Evolutionary conservation across 1,284 basidiomycete species (phyloP).

Genomic region (Porodaedalea pini): DNA sequence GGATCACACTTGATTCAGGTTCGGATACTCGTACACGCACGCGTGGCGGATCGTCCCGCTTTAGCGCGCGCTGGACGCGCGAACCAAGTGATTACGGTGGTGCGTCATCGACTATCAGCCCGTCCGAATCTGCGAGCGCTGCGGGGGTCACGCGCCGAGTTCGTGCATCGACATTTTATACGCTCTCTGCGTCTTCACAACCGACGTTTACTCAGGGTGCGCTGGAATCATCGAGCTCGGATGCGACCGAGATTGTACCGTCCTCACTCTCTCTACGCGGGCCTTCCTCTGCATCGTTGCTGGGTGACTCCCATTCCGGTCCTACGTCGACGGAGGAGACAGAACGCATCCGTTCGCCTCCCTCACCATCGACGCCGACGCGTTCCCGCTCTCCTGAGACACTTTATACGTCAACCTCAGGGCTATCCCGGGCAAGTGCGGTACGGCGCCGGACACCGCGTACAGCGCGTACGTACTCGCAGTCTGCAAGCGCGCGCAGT

Average conservation of each 20-base stretch:
- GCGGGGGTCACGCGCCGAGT: slow-evolving; percentile 30
- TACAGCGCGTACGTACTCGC: slow-evolving; percentile 39
- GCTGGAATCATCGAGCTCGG: slow-evolving; percentile 26
- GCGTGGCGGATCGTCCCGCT: slow-evolving; percentile 9
- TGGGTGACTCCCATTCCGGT: slow-evolving; percentile 54
- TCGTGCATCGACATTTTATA: slow-evolving; percentile 33
- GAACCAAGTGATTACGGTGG: slow-evolving; percentile 12
- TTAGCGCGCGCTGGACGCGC: slow-evolving; percentile 17
- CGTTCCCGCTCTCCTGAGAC: slow-evolving; percentile 17
- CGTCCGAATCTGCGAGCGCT: slow-evolving; percentile 21
- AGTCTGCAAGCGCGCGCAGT: slow-evolving; percentile 10
- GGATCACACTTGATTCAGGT: slow-evolving; percentile 8
- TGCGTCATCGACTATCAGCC: slow-evolving; percentile 3
- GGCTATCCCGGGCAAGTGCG: slow-evolving; percentile 54
- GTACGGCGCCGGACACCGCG: slow-evolving; percentile 51
- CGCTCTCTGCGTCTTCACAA: slow-evolving; percentile 29
- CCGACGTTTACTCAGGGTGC: slow-evolving; percentile 29
- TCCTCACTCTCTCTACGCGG: slow-evolving; percentile 56
- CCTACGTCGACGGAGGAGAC: slow-evolving; percentile 25
- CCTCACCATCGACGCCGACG: slow-evolving; percentile 25
- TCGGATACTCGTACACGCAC: slow-evolving; percentile 3
- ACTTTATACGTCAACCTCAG: slow-evolving; percentile 14
- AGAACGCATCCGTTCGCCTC: slow-evolving; percentile 23
- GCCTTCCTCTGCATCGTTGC: slow-evolving; percentile 50
- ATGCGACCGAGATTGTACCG: slow-evolving; percentile 41